Percentiles rank a stretch among this genome's conserved stretches.
phyloP scores from a whole-genome alignment of 208 protist species.

The Herpetomonas muscarum region DNA sequence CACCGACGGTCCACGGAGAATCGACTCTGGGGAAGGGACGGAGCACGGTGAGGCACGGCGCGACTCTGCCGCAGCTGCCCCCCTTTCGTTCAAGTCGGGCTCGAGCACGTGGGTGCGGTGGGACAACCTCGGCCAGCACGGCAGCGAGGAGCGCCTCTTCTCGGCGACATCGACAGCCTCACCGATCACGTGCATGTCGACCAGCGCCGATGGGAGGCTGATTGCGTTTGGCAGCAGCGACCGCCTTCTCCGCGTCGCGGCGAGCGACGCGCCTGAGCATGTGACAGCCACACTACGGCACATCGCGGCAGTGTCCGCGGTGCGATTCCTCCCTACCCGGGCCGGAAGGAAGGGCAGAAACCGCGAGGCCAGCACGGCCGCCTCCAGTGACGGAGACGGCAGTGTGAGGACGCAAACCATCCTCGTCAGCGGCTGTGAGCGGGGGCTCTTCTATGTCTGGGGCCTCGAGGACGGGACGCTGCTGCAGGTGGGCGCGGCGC shows the following conservation, averaged over 20 bases:
- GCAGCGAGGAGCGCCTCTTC: conserved; percentile 35
- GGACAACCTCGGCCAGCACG: conserved; percentile 56
- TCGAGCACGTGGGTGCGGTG: conserved; percentile 56
- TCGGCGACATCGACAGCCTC: conserved; percentile 32
- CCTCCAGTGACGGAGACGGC: too few relatives aligned
- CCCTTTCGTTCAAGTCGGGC: neutral
- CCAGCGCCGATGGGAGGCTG: conserved; percentile 39
- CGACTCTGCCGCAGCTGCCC: neutral
- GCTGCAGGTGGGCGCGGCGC: conserved; percentile 42
- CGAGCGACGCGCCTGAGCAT: conserved; percentile 19
- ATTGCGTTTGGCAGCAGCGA: conserved; percentile 63
- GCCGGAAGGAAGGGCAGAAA: neutral
- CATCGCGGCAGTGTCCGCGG: conserved; percentile 19
- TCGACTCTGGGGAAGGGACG: too few relatives aligned
- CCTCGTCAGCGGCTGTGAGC: conserved; percentile 87
- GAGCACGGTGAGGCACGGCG: too few relatives aligned
- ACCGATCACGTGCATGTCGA: conserved; percentile 40
- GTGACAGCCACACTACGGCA: conserved; percentile 26
- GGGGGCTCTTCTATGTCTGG: conserved; percentile 88
- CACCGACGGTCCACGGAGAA: too few relatives aligned
- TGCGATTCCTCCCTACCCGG: neutral
- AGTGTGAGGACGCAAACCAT: conserved; percentile 40
- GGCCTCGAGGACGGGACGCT: conserved; percentile 59
- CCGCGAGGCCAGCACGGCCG: too few relatives aligned
- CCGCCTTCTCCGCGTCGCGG: conserved; percentile 38